Evolutionary conservation across 148 eudicot species (phyloP).

Genomic region (Pharnaceum exiguum): DNA sequence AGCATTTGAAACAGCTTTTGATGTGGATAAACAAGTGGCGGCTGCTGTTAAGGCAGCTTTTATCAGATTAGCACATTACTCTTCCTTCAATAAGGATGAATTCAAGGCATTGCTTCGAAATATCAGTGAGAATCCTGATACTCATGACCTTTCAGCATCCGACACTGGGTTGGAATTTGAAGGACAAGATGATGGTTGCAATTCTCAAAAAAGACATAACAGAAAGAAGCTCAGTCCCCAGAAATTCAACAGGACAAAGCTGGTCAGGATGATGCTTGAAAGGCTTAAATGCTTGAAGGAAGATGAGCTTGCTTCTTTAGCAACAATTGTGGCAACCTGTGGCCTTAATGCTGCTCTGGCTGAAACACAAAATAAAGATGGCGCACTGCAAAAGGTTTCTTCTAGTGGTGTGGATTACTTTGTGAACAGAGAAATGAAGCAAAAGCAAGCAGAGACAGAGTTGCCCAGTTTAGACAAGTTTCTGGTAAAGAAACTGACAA

Average conservation of each 20-base stretch:
- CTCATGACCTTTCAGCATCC: slow-evolving; percentile 37
- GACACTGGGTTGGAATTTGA: slow-evolving; percentile 49
- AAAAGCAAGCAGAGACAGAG: slow-evolving; percentile 39
- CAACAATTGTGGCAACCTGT: slow-evolving; percentile 89
- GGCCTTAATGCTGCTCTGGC: slow-evolving; percentile 86
- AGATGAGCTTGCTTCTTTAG: slow-evolving; percentile 88
- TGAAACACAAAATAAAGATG: slow-evolving; percentile 29
- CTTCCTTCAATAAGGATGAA: slow-evolving; percentile 62
- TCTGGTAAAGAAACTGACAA: slow-evolving; percentile 64
- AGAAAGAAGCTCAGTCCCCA: slow-evolving; percentile 38
- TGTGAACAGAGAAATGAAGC: slow-evolving; percentile 19
- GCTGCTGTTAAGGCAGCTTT: slow-evolving; percentile 80
- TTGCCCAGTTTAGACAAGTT: slow-evolving; percentile 78
- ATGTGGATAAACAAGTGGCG: slow-evolving; percentile 92
- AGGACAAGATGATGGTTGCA: slow-evolving; percentile 22
- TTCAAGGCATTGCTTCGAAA: slow-evolving; percentile 60
- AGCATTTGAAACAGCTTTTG: slow-evolving; percentile 81
- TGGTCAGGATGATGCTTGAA: slow-evolving; percentile 72
- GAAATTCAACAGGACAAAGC: slow-evolving; percentile 42
- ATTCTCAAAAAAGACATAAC: slow-evolving; percentile 27
- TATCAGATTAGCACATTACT: slow-evolving; percentile 57
- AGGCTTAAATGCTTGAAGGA: slow-evolving; percentile 75
- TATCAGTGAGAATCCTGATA: slow-evolving; percentile 75
- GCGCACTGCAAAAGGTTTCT: slow-evolving; percentile 16
- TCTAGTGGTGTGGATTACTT: slow-evolving; percentile 13